Evolutionary conservation across 1,284 basidiomycete genomes (phyloP).

Genomic region (Apiotrichum siamense): DNA sequence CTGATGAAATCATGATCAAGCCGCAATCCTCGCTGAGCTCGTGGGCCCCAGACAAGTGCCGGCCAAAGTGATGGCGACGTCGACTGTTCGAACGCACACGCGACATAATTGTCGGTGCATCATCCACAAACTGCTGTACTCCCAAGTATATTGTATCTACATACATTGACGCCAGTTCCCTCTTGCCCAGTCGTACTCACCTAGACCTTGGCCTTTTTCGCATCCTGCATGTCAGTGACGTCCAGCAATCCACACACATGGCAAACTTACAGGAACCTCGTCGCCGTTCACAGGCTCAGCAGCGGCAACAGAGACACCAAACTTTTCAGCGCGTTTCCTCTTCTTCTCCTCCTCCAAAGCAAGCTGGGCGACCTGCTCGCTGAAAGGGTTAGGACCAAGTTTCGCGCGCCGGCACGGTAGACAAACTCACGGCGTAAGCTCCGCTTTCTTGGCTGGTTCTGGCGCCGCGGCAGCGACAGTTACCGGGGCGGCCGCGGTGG

Average conservation of each 20-base stretch:
- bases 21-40: too few relatives aligned
- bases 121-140: too few relatives aligned
- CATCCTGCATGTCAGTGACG: slow-evolving; percentile 25
- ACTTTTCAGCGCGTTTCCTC: slow-evolving; percentile 49
- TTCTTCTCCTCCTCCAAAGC: slow-evolving; percentile 49
- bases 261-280: slow-evolving; percentile 26
- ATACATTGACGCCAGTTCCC: not conserved
- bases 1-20: too few relatives aligned
- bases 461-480: slow-evolving; percentile 4
- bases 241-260: not conserved
- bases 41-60: too few relatives aligned
- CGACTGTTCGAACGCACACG: too few relatives aligned
- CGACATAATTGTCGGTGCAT: too few relatives aligned
- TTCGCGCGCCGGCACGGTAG: not conserved
- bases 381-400: slow-evolving; percentile 17
- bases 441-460: slow-evolving; percentile 16
- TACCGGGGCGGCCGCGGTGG: slow-evolving; percentile 11
- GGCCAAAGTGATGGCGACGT: too few relatives aligned
- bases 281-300: slow-evolving; percentile 9
- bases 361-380: slow-evolving; percentile 31
- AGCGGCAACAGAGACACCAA: slow-evolving; percentile 24
- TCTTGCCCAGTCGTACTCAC: slow-evolving; percentile 20
- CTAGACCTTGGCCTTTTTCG: slow-evolving; percentile 43
- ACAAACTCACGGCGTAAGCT: slow-evolving; percentile 35
- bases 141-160: not conserved